Evolutionary conservation across 2,329 filamentous ascomycete genomes (phyloP).

Genomic region (Fusarium euwallaceae): DNA sequence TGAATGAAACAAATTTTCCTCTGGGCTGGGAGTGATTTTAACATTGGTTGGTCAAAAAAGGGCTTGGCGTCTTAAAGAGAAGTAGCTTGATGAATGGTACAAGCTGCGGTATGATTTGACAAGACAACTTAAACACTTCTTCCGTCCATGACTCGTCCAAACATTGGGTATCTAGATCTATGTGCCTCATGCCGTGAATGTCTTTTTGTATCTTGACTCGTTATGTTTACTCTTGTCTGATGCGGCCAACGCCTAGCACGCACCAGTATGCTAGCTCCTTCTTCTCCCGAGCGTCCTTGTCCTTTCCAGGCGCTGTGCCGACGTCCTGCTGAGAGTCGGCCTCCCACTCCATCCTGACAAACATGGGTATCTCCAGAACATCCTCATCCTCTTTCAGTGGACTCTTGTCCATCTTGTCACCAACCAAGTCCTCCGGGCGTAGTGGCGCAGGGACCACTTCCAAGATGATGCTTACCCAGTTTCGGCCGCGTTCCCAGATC

Average conservation of each 20-base stretch:
- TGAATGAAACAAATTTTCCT: constrained; percentile 28
- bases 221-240: constrained; percentile 63
- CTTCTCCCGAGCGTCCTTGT: constrained; percentile 78
- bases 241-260: constrained; percentile 88
- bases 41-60: constrained; percentile 56
- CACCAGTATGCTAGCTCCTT: constrained; percentile 96
- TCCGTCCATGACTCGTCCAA: constrained; percentile 46
- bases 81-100: constrained; percentile 64
- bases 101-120: constrained; percentile 59
- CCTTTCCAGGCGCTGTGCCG: constrained; percentile 64
- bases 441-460: constrained; percentile 82
- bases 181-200: constrained; percentile 31
- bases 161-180: constrained; percentile 58
- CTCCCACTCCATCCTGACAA: constrained; percentile 93
- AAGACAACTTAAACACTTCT: constrained; percentile 50
- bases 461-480: constrained; percentile 94
- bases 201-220: constrained; percentile 25
- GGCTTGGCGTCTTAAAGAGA: constrained; percentile 65
- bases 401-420: constrained; percentile 58
- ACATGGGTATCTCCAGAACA: constrained; percentile 89
- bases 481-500: constrained; percentile 93
- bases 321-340: constrained; percentile 76
- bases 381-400: constrained; percentile 71
- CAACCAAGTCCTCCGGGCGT: constrained; percentile 51
- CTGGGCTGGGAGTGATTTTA: constrained; percentile 52